Percentiles rank a stretch among this genome's conserved stretches.
phyloP scores from a whole-genome alignment of 2,329 filamentous ascomycete genomes.

The Verticillium nubilum region DNA sequence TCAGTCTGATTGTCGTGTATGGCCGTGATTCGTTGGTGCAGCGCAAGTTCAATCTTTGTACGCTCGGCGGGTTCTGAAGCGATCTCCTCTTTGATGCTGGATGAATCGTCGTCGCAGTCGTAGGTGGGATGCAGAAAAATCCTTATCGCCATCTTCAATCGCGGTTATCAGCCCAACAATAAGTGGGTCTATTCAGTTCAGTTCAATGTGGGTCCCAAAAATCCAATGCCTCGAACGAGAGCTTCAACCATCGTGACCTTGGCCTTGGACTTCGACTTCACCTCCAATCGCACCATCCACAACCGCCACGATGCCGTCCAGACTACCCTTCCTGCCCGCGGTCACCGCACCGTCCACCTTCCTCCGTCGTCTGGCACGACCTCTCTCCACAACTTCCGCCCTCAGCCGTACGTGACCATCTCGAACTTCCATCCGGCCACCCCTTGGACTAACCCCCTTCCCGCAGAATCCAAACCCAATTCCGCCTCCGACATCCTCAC shows the following conservation, averaged over 20 bases:
- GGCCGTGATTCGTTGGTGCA: background rate
- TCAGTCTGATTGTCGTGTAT: background rate
- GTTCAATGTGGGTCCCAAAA: background rate
- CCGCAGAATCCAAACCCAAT: constrained; percentile 2
- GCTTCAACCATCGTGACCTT: constrained; percentile 10
- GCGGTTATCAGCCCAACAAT: background rate
- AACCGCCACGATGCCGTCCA: constrained; percentile 31
- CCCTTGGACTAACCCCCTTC: background rate
- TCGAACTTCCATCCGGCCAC: background rate
- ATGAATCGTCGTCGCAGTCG: background rate
- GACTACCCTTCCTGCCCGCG: constrained; percentile 23
- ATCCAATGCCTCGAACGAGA: constrained; percentile 6
- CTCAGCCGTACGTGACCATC: constrained; percentile 5
- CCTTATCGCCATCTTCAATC: background rate
- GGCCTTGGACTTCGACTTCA: background rate
- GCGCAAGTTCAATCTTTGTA: background rate
- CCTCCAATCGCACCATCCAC: constrained; percentile 7
- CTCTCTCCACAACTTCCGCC: constrained; percentile 9
- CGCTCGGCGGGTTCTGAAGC: background rate
- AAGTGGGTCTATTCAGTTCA: background rate
- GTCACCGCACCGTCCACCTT: constrained; percentile 8
- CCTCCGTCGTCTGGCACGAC: constrained; percentile 7
- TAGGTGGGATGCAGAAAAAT: constrained; percentile 6
- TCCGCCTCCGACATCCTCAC: constrained; percentile 8
- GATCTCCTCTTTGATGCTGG: background rate